Percentiles rank a stretch among this genome's conserved stretches.
Evolutionary conservation across 2,329 filamentous ascomycete genomes (phyloP).

Genomic region (Endocalyx cinctus): DNA sequence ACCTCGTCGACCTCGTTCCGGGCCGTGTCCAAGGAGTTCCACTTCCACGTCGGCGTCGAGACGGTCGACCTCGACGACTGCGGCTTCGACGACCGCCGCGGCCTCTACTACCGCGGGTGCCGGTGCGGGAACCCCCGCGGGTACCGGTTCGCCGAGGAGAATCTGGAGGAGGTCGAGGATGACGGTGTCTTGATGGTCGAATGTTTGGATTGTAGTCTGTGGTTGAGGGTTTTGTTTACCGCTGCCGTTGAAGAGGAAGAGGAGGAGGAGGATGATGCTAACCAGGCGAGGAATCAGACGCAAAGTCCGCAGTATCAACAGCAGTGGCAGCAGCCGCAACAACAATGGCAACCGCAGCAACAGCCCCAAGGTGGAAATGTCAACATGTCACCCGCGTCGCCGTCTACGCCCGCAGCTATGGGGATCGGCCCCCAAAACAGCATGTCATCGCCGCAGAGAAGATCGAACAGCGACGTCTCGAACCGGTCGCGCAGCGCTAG

Average conservation of each 20-base stretch:
- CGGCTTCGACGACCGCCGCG: slow-evolving; percentile 41
- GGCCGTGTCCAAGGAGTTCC: slow-evolving; percentile 13
- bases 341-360: background rate
- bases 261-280: slow-evolving; percentile 8
- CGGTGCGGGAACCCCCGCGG: slow-evolving; percentile 61
- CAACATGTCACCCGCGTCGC: no score
- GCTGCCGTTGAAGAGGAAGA: slow-evolving; percentile 39
- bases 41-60: slow-evolving; percentile 51
- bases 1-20: slow-evolving; percentile 4
- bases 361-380: background rate
- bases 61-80: slow-evolving; percentile 63
- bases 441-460: slow-evolving; percentile 1
- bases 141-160: slow-evolving; percentile 53
- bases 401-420: no score
- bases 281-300: background rate
- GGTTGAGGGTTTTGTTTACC: slow-evolving; percentile 61
- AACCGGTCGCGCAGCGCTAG: slow-evolving; percentile 12
- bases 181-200: slow-evolving; percentile 60
- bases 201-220: slow-evolving; percentile 63
- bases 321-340: background rate
- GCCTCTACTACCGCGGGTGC: slow-evolving; percentile 53
- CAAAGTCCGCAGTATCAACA: background rate
- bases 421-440: no score
- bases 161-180: slow-evolving; percentile 55
- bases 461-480: slow-evolving; percentile 4